A percentile compares a stretch with the other conserved stretches of the same genome.
These are phyloP conservation scores for Berkeleyomyces basicola DNA, from an alignment of 2,329 filamentous ascomycete species.

Conservation along the genomic window DNA sequence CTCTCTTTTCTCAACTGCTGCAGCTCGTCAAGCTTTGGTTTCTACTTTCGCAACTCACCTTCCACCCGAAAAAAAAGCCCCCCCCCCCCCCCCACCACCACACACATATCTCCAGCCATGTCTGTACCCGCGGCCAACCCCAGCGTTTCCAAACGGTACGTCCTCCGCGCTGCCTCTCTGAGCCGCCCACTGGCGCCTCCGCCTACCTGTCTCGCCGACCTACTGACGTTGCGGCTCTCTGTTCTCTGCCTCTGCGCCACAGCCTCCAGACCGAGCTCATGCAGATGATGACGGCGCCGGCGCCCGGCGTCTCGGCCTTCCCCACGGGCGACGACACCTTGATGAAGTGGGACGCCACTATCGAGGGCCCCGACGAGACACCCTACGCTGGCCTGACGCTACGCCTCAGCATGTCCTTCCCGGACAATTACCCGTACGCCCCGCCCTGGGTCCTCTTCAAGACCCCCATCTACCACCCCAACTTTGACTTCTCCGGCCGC, in stretches of 20 bases:
- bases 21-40: no score
- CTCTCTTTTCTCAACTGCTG: not conserved
- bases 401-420: conserved; percentile 85
- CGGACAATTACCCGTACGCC: conserved; percentile 81
- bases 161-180: conserved; percentile 10
- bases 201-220: conserved; percentile 3
- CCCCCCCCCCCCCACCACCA: not conserved
- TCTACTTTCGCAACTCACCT: no score
- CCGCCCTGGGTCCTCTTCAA: conserved; percentile 89
- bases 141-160: conserved; percentile 56
- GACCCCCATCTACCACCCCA: conserved; percentile 97
- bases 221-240: not conserved
- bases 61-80: no score
- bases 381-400: conserved; percentile 78
- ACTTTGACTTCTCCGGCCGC: conserved; percentile 90
- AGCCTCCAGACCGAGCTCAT: conserved; percentile 96
- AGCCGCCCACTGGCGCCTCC: conserved; percentile 4
- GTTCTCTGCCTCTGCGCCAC: not conserved
- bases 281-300: conserved; percentile 92
- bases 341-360: conserved; percentile 84
- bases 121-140: not conserved
- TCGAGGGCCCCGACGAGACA: conserved; percentile 78
- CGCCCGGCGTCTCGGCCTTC: conserved; percentile 88
- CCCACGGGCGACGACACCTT: conserved; percentile 80
- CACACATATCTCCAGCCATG: not conserved